Evolutionary conservation across 169 alveolate species (phyloP).

Genomic region (Plasmodium gonderi): DNA sequence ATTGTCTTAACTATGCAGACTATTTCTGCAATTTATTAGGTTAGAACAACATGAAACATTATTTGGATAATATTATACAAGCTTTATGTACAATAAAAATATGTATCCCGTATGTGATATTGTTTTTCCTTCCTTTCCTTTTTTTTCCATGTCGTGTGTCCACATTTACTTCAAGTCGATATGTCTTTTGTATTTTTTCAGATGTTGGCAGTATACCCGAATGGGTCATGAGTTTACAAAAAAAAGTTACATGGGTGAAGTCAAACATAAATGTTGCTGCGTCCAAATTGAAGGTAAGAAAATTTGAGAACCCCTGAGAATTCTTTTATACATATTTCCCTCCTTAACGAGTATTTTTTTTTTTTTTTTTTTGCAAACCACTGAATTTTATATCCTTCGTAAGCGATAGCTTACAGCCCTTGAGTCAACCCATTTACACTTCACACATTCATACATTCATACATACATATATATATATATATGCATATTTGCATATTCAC

Average conservation of each 20-base stretch:
- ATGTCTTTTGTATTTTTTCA: neutral
- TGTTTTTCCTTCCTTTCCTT: neutral
- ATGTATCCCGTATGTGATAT: neutral
- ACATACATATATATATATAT: slow-evolving; percentile 9
- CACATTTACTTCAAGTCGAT: neutral
- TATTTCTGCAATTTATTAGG: slow-evolving; percentile 58
- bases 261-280: slow-evolving; percentile 75
- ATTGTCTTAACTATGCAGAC: slow-evolving; percentile 57
- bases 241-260: slow-evolving; percentile 83
- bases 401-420: too few species aligned
- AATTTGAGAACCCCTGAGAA: neutral
- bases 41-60: neutral
- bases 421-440: too few species aligned
- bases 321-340: neutral
- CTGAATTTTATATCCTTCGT: neutral
- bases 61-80: neutral
- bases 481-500: neutral
- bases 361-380: neutral
- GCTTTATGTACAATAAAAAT: too few species aligned
- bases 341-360: neutral
- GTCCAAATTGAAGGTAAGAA: slow-evolving; percentile 31
- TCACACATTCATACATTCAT: neutral
- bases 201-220: slow-evolving; percentile 84
- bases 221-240: slow-evolving; percentile 88
- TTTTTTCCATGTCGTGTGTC: neutral